Evolutionary conservation across 306 rosid genomes (phyloP).

Genomic region (Gastrolobium bilobum): DNA sequence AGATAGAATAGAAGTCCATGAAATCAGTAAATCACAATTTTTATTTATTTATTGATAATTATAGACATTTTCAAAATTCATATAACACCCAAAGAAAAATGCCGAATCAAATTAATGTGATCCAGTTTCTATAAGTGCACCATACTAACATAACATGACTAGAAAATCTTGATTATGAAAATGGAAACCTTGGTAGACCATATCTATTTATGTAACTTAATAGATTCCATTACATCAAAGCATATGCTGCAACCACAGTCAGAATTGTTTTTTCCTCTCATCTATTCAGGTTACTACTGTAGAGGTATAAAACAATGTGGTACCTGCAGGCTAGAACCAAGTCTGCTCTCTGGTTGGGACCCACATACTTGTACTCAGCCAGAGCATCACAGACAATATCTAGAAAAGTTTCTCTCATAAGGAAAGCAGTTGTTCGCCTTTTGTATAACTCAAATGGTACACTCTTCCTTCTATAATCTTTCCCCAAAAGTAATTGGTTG

Average conservation of each 20-base stretch:
- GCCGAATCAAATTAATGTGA: not conserved
- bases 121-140: not conserved
- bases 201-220: not conserved
- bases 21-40: not conserved
- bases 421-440: constrained; percentile 75
- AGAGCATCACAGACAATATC: constrained; percentile 82
- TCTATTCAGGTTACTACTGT: constrained; percentile 12
- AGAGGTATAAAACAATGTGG: constrained; percentile 36
- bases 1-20: not conserved
- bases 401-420: constrained; percentile 71
- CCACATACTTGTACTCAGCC: constrained; percentile 90
- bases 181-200: constrained; percentile 33
- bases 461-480: constrained; percentile 58
- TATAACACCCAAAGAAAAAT: constrained; percentile 4
- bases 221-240: constrained; percentile 11
- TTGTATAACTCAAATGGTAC: constrained; percentile 88
- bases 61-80: constrained; percentile 16
- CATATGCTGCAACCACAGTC: constrained; percentile 1
- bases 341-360: constrained; percentile 93
- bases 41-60: not conserved
- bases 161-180: constrained; percentile 24
- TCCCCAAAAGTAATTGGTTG: constrained; percentile 48
- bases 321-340: constrained; percentile 92
- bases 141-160: not conserved
- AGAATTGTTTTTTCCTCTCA: not conserved